Percentiles rank a stretch among this genome's conserved stretches.
Evolutionary conservation across 208 protist species (phyloP).

Genomic region (Tritrichomonas foetus): DNA sequence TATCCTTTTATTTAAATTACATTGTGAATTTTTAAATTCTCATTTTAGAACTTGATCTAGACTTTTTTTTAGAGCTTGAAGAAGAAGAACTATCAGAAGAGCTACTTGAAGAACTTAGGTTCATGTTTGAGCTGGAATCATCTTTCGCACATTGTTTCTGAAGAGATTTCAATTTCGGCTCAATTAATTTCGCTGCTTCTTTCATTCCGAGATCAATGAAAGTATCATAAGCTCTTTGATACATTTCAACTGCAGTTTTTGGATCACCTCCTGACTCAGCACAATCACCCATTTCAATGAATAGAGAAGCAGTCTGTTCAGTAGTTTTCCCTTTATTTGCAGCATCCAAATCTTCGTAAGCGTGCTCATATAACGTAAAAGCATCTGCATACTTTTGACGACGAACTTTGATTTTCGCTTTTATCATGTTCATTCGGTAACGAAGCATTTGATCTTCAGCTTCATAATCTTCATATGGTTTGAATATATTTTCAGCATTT

Average conservation of each 20-base stretch:
- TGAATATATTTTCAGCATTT: background rate
- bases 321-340: background rate
- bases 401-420: background rate
- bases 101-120: too few relatives aligned
- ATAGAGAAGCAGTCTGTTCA: background rate
- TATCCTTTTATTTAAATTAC: too few relatives aligned
- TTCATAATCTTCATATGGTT: background rate
- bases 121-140: too few relatives aligned
- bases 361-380: background rate
- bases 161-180: background rate
- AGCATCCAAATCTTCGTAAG: background rate
- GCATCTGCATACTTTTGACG: background rate
- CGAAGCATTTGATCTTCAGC: background rate
- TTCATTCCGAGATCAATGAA: background rate
- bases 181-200: background rate
- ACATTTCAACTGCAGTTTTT: background rate
- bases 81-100: too few relatives aligned
- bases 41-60: too few relatives aligned
- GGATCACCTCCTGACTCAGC: background rate
- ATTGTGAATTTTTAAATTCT: too few relatives aligned
- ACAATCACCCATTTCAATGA: background rate
- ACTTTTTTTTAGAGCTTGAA: too few relatives aligned
- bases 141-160: too few relatives aligned
- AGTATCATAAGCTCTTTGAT: background rate
- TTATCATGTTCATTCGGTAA: background rate